These are phyloP conservation scores for Curvularia hawaiiensis DNA, from an alignment of 2,329 filamentous ascomycete species.

Conservation along the genomic window DNA sequence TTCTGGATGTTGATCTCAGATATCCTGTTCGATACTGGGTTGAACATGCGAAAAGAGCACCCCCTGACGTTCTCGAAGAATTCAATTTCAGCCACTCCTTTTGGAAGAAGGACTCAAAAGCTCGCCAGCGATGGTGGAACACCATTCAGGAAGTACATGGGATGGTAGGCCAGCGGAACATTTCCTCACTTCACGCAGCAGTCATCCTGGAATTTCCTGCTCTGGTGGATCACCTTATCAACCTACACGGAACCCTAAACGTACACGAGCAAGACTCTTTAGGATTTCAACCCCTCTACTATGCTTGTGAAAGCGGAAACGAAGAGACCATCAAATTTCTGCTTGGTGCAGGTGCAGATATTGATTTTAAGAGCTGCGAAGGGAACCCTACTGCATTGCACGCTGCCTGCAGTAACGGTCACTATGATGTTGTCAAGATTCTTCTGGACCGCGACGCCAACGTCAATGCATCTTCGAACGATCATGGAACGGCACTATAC, in stretches of 20 bases:
- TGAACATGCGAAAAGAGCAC: slow-evolving; percentile 28
- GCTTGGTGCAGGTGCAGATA: slow-evolving; percentile 23
- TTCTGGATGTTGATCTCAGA: slow-evolving; percentile 13
- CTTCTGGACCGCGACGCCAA: slow-evolving; percentile 24
- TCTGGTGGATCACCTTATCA: slow-evolving; percentile 25
- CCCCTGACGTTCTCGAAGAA: slow-evolving; percentile 28
- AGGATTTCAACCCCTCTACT: slow-evolving; percentile 28
- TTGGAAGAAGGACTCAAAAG: slow-evolving; percentile 21
- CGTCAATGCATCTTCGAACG: slow-evolving; percentile 14
- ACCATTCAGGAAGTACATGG: slow-evolving; percentile 20
- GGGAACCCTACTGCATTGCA: slow-evolving; percentile 20
- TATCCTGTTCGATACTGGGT: slow-evolving; percentile 33
- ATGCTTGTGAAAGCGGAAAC: slow-evolving; percentile 24
- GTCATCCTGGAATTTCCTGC: slow-evolving; percentile 23
- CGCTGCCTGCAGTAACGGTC: slow-evolving; percentile 21
- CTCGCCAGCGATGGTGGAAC: slow-evolving; percentile 27
- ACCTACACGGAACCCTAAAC: slow-evolving; percentile 15
- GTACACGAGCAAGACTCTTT: slow-evolving; percentile 26
- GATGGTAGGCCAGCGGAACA: slow-evolving; percentile 12
- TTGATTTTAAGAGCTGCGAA: slow-evolving; percentile 12
- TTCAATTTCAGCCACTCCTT: slow-evolving; percentile 23
- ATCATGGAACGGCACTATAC: slow-evolving; percentile 26
- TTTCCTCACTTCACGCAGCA: slow-evolving; percentile 28
- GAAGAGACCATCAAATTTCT: slow-evolving; percentile 25
- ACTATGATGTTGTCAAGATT: slow-evolving; percentile 20